Evolutionary conservation across 768 basidiomycete species (phyloP), one percentile per base, ranked within the genome.

Genomic region (Suillus tomentosus): DNA sequence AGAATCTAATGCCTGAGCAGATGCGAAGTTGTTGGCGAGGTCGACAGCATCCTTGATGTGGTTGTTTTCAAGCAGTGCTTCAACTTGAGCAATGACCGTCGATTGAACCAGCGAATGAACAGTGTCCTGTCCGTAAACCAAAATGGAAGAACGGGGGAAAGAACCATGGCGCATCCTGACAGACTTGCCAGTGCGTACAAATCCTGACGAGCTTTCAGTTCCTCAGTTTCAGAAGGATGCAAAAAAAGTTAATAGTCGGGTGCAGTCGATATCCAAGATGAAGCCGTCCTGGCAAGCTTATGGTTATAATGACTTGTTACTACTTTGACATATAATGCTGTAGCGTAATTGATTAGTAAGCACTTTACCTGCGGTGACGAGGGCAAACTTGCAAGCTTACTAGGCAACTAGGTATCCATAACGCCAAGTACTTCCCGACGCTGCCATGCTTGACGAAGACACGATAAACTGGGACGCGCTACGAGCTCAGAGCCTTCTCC

Each of bases 21-120:
- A 78, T 71, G 87, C 82, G 7, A 85, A 76, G 24, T 78, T 78
- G n/a, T 89, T 88, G 3, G 85, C 84, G 34, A 94, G 72, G 48
- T 81, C 80, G 40, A 83, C 81, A 3, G 85, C 89, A 73, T 92
- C 89, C 61, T 86, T 81, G 8, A 92, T 80, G 65, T 82, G 79
- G 68, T 88, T 88, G 64, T 79, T 82, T 50, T 87, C 84, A 19
- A 94, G 80, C 40, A 92, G 74, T 0, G 87, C 82, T 67, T 92
- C 90, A 24, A 85, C 83, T 73, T 91, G 92, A 1, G 89, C 87
- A 60, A 88, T 85, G 51, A 90, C 79, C 0, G 91, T 90, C 5
- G 89, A 86, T 0, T 87, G 89, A 10, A 91, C 82, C 15, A 93
- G 82, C 3, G 90, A 85, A 50, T 87, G 80, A 15, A 93, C 74